Evolutionary conservation across 139 green algal genomes (phyloP), one percentile per base, ranked within the genome.

Genomic region (Chlorella sp.): DNA sequence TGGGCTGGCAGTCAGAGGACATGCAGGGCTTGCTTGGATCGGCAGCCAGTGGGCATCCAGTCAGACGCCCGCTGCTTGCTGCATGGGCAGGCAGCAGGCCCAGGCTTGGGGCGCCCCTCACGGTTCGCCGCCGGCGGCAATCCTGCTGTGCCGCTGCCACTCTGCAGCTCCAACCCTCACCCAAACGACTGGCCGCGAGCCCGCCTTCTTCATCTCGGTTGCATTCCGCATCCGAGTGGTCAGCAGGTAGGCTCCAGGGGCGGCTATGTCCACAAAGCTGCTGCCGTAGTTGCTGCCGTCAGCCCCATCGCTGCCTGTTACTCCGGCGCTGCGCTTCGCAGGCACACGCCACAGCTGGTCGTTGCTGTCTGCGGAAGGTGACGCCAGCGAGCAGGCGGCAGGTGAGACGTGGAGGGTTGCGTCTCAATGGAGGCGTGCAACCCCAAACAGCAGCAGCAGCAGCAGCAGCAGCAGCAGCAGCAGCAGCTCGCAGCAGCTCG

Each of bases 261-360:
- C 75, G 6, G 32, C 51, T 4, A 81, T 21, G 34, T 51, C 20
- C 55, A 81, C 75, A 28, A 7, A 81, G 7, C 1, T 3, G 4
- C 55, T 38, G 21, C 75, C 75, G 56, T 41, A 81, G 56, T 81
- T 81, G 55, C 44, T 69, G 51, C 75, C 75, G 4, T 0, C 26
- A 0, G n/a, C 18, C 6, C 18, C 63, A 69, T 18, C 23, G 26
- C 9, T 34, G 28, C 28, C 63, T 17, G 51, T 36, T 3, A 25
- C 7, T 3, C 34, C 57, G 20, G 6, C n/a, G 30, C 3, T 3
- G 2, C 30, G 51, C 51, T 60, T 60, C 12, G 51, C 51, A 3
- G 51, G 51, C 51, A 60, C 51, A 2, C 12, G 18, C 70, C 70
- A 78, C 70, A 78, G 26, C 39, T 20, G 7, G 70, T 78, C 70